Conservation (phyloP, 2,329 filamentous ascomycete species). For the Fonsecaea pugnacius region DNA sequence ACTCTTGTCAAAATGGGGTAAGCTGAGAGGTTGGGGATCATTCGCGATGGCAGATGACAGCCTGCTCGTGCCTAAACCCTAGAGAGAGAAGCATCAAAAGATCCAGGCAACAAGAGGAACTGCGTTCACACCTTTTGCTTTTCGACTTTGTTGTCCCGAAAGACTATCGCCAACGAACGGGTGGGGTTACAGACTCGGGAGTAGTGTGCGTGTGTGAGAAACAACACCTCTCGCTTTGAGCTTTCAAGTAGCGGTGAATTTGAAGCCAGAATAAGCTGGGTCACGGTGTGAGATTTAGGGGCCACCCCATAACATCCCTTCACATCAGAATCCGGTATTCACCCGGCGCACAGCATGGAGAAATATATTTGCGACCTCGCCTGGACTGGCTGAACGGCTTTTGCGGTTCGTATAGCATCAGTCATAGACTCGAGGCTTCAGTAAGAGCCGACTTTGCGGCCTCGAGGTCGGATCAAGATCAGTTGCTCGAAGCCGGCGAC, state of each 20-base stretch:
- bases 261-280: slow-evolving; percentile 5
- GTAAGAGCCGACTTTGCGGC: slow-evolving; percentile 5
- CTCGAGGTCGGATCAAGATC: slow-evolving; percentile 4
- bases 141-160: neutral
- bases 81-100: slow-evolving; percentile 4
- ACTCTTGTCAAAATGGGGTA: slow-evolving; percentile 9
- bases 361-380: neutral
- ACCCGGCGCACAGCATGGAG: neutral
- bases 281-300: slow-evolving; percentile 3
- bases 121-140: slow-evolving; percentile 10
- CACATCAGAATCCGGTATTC: neutral
- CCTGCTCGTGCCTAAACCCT: slow-evolving; percentile 15
- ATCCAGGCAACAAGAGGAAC: slow-evolving; percentile 6
- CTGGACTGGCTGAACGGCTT: neutral
- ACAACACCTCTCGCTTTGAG: neutral
- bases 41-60: slow-evolving; percentile 16
- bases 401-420: neutral
- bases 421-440: neutral
- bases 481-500: slow-evolving; percentile 6
- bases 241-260: slow-evolving; percentile 19
- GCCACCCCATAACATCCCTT: neutral
- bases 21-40: neutral
- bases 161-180: neutral
- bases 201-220: neutral
- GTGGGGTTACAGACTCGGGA: slow-evolving; percentile 2